Percentiles rank a stretch among this genome's conserved stretches.
These are phyloP conservation scores for Posidonia australis DNA, from an alignment of 106 monocot genomes.

Conservation along the genomic window DNA sequence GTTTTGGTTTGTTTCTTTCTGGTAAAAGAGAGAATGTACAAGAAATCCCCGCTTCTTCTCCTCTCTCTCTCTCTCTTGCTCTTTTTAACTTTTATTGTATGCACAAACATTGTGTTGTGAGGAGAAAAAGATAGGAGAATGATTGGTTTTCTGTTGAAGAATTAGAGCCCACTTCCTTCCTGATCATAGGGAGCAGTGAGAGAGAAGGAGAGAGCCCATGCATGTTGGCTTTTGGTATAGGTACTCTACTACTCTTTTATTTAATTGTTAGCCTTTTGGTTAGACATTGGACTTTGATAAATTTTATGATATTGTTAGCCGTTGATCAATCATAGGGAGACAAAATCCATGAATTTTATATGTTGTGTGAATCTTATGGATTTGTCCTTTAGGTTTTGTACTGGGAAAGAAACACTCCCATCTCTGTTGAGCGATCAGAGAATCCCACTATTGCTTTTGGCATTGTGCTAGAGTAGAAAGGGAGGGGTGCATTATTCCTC, in stretches of 20 bases:
- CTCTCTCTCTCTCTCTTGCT: background rate
- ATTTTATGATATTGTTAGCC: too few species aligned
- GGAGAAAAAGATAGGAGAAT: constrained; percentile 12
- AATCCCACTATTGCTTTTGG: constrained; percentile 33
- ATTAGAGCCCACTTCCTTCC: constrained; percentile 2
- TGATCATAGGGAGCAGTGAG: constrained; percentile 12
- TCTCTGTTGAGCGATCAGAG: constrained; percentile 26
- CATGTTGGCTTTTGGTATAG: too few species aligned
- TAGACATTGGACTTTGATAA: too few species aligned
- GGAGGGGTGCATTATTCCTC: constrained; percentile 17
- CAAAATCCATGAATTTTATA: constrained; percentile 18
- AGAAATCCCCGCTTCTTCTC: constrained; percentile 3
- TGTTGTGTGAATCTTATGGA: constrained; percentile 1
- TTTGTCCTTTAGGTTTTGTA: constrained; percentile 1
- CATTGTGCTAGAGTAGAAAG: constrained; percentile 13
- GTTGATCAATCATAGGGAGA: constrained; percentile 38
- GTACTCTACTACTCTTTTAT: too few species aligned
- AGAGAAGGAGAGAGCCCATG: background rate
- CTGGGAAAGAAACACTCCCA: constrained; percentile 6
- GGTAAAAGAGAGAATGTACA: background rate
- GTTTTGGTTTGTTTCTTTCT: background rate
- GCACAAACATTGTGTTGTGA: constrained; percentile 2
- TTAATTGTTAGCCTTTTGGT: too few species aligned
- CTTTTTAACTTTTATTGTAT: background rate
- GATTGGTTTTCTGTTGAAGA: constrained; percentile 26